phyloP scores from a whole-genome alignment of 345 rosid genomes.

The Barbarea vulgaris region DNA sequence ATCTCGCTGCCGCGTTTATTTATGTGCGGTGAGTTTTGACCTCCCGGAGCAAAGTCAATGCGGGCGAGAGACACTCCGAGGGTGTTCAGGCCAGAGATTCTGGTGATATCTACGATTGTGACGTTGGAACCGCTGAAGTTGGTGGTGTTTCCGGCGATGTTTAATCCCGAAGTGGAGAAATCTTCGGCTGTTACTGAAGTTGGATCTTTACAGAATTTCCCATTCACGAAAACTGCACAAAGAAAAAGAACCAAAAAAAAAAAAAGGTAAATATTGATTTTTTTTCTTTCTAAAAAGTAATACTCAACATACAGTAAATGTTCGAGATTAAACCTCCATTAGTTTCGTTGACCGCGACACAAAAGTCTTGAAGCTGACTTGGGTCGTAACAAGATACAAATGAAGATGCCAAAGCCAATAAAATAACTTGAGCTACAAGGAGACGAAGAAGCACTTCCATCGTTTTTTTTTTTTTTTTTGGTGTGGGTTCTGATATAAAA shows the following conservation, averaged over 20 bases:
- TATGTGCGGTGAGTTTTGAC: conserved; percentile 45
- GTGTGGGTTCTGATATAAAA: neutral
- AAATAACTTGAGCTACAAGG: conserved; percentile 6
- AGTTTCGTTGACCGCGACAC: conserved; percentile 35
- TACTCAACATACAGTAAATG: too few relatives aligned
- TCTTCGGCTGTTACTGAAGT: conserved; percentile 19
- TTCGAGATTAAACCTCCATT: neutral
- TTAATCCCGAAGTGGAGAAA: conserved; percentile 36
- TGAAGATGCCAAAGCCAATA: conserved; percentile 38
- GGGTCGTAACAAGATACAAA: conserved; percentile 40
- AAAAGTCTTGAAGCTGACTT: conserved; percentile 47
- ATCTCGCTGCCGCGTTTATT: conserved; percentile 42
- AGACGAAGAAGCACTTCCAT: neutral
- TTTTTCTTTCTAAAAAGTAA: too few relatives aligned
- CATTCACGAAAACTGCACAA: conserved; percentile 41
- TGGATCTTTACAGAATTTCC: conserved; percentile 40
- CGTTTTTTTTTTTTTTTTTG: neutral
- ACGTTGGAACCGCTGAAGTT: neutral
- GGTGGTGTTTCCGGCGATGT: conserved; percentile 20
- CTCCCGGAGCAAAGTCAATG: conserved; percentile 37
- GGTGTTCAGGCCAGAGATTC: conserved; percentile 36
- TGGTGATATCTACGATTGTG: neutral
- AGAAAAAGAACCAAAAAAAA: neutral
- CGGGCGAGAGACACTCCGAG: conserved; percentile 38
- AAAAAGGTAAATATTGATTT: too few relatives aligned